Conservation (phyloP, 176 grass and related monocot genomes). For the Otatea glauca region DNA sequence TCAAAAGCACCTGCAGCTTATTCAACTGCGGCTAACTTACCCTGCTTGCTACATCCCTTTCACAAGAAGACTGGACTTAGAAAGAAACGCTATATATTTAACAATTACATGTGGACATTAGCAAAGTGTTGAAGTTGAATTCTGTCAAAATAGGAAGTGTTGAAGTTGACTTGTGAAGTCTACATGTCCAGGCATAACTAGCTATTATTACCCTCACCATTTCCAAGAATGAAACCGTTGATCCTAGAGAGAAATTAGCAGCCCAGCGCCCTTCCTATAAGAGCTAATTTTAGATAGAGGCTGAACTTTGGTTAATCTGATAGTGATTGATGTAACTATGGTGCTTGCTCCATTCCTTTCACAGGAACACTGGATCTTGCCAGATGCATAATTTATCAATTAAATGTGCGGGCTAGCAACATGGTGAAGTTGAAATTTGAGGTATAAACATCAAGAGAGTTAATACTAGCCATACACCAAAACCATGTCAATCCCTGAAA, state of each 20-base stretch:
- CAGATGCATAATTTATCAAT: neutral
- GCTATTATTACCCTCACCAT: neutral
- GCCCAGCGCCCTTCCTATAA: neutral
- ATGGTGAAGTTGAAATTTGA: neutral
- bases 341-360: neutral
- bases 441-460: neutral
- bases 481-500: constrained; percentile 9
- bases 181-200: neutral
- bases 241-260: neutral
- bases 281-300: neutral
- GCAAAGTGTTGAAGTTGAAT: constrained; percentile 1
- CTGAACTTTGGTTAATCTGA: neutral
- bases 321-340: constrained; percentile 1
- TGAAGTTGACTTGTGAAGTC: neutral
- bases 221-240: neutral
- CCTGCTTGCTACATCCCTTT: neutral
- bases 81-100: neutral
- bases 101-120: neutral
- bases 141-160: neutral
- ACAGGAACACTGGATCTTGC: neutral
- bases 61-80: neutral
- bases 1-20: neutral
- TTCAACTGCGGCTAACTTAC: constrained; percentile 1
- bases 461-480: constrained; percentile 12
- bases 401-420: neutral